These are phyloP conservation scores for Aspergillus tubingensis DNA, from an alignment of 2,329 filamentous ascomycete genomes.

Conservation along the genomic window DNA sequence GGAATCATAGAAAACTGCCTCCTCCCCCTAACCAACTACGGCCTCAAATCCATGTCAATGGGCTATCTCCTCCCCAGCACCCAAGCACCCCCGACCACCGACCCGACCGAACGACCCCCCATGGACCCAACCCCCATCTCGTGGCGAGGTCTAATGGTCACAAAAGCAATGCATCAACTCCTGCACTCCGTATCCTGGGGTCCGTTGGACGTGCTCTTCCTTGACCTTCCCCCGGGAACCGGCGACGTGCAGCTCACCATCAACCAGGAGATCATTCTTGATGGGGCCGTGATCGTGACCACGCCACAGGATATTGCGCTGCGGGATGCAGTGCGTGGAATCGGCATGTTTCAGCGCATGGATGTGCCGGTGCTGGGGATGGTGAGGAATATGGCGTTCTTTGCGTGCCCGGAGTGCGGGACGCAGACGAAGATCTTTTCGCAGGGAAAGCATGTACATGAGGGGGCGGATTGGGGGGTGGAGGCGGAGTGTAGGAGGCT, in stretches of 20 bases:
- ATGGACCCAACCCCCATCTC: conserved; percentile 71
- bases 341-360: conserved; percentile 89
- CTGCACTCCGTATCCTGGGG: conserved; percentile 96
- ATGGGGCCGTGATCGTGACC: conserved; percentile 81
- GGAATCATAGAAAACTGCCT: conserved; percentile 55
- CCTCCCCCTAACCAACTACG: conserved; percentile 87
- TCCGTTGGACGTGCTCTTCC: conserved; percentile 79
- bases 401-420: conserved; percentile 76
- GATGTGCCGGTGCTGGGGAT: conserved; percentile 76
- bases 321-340: conserved; percentile 86
- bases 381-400: conserved; percentile 89
- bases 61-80: conserved; percentile 49
- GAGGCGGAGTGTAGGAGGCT: conserved; percentile 69
- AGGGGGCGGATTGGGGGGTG: conserved; percentile 61
- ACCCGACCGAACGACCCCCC: conserved; percentile 30
- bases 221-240: conserved; percentile 91
- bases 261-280: conserved; percentile 86
- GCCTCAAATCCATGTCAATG: conserved; percentile 98
- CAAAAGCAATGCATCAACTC: conserved; percentile 94
- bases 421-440: conserved; percentile 77
- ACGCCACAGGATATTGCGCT: conserved; percentile 93
- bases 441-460: conserved; percentile 26
- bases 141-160: conserved; percentile 96
- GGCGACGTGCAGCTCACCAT: conserved; percentile 97
- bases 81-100: conserved; percentile 21